phyloP scores from a whole-genome alignment of 495 filamentous ascomycete species.

The Talaromyces ruber region DNA sequence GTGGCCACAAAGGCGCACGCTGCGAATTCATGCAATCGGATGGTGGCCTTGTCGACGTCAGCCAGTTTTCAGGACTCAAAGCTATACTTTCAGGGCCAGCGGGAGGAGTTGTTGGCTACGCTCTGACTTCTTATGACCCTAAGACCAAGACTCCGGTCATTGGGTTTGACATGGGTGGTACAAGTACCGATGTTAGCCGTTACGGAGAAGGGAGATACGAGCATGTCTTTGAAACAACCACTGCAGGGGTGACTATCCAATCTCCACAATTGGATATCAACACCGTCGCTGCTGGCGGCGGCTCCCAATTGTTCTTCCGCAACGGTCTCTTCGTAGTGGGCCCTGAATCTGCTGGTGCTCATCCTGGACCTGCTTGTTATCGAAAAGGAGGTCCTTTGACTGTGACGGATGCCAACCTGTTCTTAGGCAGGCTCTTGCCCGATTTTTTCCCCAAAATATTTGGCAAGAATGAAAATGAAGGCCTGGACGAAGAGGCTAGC shows the following conservation, averaged over 20 bases:
- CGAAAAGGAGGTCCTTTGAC: slow-evolving; percentile 77
- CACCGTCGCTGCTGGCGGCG: slow-evolving; percentile 82
- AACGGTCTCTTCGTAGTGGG: slow-evolving; percentile 84
- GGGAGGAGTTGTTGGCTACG: slow-evolving; percentile 70
- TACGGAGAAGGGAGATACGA: slow-evolving; percentile 82
- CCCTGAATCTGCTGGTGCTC: slow-evolving; percentile 75
- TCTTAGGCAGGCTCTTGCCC: slow-evolving; percentile 66
- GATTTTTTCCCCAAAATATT: slow-evolving; percentile 92
- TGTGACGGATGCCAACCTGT: slow-evolving; percentile 80
- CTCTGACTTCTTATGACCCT: slow-evolving; percentile 72
- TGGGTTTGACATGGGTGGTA: slow-evolving; percentile 85
- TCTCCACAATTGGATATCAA: slow-evolving; percentile 86
- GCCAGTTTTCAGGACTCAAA: slow-evolving; percentile 32
- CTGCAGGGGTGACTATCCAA: slow-evolving; percentile 81
- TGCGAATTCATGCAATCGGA: slow-evolving; percentile 36
- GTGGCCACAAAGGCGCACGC: slow-evolving; percentile 50
- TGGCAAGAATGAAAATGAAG: slow-evolving; percentile 73
- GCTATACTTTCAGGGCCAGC: slow-evolving; percentile 43
- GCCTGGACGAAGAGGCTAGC: slow-evolving; percentile 62
- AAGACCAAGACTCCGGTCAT: slow-evolving; percentile 75
- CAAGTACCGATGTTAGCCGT: slow-evolving; percentile 76
- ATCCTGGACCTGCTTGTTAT: slow-evolving; percentile 81
- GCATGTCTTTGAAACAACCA: slow-evolving; percentile 87
- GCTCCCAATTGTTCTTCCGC: slow-evolving; percentile 72
- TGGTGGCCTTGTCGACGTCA: slow-evolving; percentile 30